A percentile compares a stretch with the other conserved stretches of the same genome.
Evolutionary conservation across 108 stramenopile species (phyloP).

Genomic region (Seminavis robusta): DNA sequence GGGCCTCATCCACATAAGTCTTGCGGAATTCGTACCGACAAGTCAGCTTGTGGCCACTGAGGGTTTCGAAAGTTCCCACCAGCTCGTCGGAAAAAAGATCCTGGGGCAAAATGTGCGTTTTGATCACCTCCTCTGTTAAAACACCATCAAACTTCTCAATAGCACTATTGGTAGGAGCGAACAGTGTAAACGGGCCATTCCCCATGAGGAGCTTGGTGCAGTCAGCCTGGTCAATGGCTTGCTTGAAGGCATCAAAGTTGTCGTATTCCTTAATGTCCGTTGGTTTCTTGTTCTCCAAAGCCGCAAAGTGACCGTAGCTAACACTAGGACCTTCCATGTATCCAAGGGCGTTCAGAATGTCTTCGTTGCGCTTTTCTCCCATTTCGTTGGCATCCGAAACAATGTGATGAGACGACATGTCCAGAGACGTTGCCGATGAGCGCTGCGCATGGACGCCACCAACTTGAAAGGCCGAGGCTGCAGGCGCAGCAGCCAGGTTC

Average conservation of each 20-base stretch:
- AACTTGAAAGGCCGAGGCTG: too few species aligned
- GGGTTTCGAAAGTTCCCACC: conserved; percentile 4
- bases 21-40: conserved; percentile 8
- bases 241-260: conserved; percentile 9
- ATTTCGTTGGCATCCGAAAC: too few species aligned
- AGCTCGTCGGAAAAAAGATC: conserved; percentile 18
- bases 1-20: conserved; percentile 5
- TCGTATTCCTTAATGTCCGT: conserved; percentile 21
- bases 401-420: too few species aligned
- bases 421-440: too few species aligned
- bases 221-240: conserved; percentile 2
- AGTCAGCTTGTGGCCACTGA: conserved; percentile 4
- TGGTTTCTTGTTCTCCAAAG: too few species aligned
- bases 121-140: conserved; percentile 6
- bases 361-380: too few species aligned
- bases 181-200: conserved; percentile 6
- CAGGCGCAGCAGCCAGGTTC: too few species aligned
- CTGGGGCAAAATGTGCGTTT: conserved; percentile 1
- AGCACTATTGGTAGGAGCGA: conserved; percentile 7
- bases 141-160: conserved; percentile 4
- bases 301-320: too few species aligned
- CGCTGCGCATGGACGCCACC: too few species aligned
- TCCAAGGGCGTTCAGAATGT: too few species aligned
- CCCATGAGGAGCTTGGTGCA: not conserved
- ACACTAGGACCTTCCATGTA: too few species aligned